Percentiles rank a stretch among this genome's conserved stretches.
Evolutionary conservation across 345 rosid genomes (phyloP).

Genomic region (Xanthoceras sorbifolium): DNA sequence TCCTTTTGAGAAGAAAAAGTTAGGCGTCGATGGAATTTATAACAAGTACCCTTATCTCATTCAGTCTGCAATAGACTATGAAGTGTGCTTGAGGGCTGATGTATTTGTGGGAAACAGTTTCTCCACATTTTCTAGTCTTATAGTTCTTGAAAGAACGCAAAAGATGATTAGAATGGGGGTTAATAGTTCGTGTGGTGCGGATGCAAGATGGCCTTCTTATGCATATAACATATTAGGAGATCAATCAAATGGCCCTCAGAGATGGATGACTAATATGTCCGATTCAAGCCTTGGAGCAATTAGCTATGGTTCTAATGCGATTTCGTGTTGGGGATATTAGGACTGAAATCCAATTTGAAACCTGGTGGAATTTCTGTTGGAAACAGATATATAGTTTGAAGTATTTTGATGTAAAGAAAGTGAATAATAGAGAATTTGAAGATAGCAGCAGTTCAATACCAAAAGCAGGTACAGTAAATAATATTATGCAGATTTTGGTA

Average conservation of each 20-base stretch:
- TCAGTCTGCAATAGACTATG: slow-evolving; percentile 94
- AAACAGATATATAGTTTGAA: slow-evolving; percentile 12
- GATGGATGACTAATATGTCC: slow-evolving; percentile 90
- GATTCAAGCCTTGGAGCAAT: slow-evolving; percentile 73
- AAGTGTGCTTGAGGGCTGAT: slow-evolving; percentile 86
- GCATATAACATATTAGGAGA: slow-evolving; percentile 78
- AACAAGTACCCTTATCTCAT: slow-evolving; percentile 80
- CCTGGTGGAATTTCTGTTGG: neutral
- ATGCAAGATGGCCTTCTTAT: slow-evolving; percentile 77
- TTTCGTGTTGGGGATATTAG: slow-evolving; percentile 45
- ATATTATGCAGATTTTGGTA: neutral
- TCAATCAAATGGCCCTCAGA: slow-evolving; percentile 59
- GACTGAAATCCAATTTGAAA: neutral
- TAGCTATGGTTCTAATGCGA: slow-evolving; percentile 75
- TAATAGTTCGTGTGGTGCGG: slow-evolving; percentile 47
- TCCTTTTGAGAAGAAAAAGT: slow-evolving; percentile 83
- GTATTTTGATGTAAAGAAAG: slow-evolving; percentile 19
- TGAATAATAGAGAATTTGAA: slow-evolving; percentile 2
- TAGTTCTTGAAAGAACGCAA: slow-evolving; percentile 89
- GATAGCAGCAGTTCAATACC: neutral
- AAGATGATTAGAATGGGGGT: slow-evolving; percentile 66
- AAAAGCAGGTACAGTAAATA: slow-evolving; percentile 13
- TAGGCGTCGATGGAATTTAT: slow-evolving; percentile 73
- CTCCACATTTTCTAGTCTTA: slow-evolving; percentile 93
- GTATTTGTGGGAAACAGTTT: slow-evolving; percentile 92